Base-by-base conservation (phyloP, 139 green algal genomes). In the Coelastrella sp. region DNA sequence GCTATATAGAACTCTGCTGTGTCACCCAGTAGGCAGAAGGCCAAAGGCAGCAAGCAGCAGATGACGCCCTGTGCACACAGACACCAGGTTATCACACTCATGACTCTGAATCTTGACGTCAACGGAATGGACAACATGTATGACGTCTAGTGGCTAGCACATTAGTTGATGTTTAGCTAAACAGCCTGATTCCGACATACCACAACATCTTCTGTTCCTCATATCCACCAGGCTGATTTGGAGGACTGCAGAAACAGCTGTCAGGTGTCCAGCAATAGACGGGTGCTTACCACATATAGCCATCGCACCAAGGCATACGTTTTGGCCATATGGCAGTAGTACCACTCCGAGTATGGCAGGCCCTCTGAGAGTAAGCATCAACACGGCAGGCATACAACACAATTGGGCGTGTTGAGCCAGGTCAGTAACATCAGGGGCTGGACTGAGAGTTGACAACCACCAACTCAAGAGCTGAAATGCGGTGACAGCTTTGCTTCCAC, bases 1-100 rank as follows among this genome's bases (percentile, higher is more conserved):
- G 87, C 92, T 85, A 98, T 97, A 86, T 96, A 98, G 30, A 95
- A 84, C 79, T 98, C 95, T 27, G 96, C 93, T 4, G 95, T 96
- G 71, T 93, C 92, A 5, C 90, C 93, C 76, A 98, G 92, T 15
- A 96, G 76, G 15, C 84, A 91, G 86, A 98, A 98, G 9, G 90
- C 71, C 67, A 93, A 57, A 5, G 88, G 86, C 21, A 98, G 86
- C 34, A 95, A 59, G 2, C 85, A 57, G 41, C 93, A 72, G 35
- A 94, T 86, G 0, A 80, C 4, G 37, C 88, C n/a, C 89, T 93
- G 88, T 50, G 83, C 0, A 1, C 9, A 23, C 30, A 21, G 62
- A n/a, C 62, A 69, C 8, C 13, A 32, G 23, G 30, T 34, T 17
- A 73, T 34, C 51, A 77, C 57, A 30, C 7, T 66, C 17, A 2